Evolutionary conservation across 176 grass and related monocot genomes (phyloP).

Genomic region (Oryza rufipogon): DNA sequence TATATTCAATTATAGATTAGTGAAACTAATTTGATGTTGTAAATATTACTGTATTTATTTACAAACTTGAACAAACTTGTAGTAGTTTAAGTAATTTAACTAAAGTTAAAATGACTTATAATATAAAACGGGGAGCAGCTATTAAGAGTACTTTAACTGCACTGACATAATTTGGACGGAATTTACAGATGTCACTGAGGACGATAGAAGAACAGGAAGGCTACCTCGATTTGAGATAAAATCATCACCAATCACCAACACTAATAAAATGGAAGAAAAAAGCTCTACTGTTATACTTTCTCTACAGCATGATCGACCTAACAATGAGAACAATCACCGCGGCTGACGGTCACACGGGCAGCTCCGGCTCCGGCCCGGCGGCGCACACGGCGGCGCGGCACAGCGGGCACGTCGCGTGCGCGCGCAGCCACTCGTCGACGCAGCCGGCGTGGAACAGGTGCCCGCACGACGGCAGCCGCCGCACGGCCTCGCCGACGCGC

Average conservation of each 20-base stretch:
- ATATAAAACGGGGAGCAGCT: too few species aligned
- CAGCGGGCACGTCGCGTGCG: conserved; percentile 52
- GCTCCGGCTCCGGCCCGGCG: not conserved
- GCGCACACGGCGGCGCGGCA: conserved; percentile 40
- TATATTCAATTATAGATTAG: too few species aligned
- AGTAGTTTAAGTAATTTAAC: too few species aligned
- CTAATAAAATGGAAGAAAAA: not conserved
- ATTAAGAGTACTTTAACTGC: not conserved
- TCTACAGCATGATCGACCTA: not conserved
- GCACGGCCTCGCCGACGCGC: conserved; percentile 36
- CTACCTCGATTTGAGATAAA: not conserved
- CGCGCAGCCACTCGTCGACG: conserved; percentile 54
- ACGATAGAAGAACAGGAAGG: not conserved
- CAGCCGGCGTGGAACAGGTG: conserved; percentile 60
- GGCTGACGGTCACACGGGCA: conserved; percentile 1
- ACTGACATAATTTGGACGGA: not conserved
- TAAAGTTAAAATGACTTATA: too few species aligned
- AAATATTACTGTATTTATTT: too few species aligned
- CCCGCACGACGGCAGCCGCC: conserved; percentile 42
- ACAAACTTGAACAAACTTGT: too few species aligned
- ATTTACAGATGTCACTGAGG: not conserved
- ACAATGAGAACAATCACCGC: not conserved
- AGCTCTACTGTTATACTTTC: not conserved
- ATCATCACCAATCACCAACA: not conserved
- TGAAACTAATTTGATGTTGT: too few species aligned